Evolutionary conservation across 352 stramenopile genomes (phyloP).

Genomic region (Globisporangium ultimum): DNA sequence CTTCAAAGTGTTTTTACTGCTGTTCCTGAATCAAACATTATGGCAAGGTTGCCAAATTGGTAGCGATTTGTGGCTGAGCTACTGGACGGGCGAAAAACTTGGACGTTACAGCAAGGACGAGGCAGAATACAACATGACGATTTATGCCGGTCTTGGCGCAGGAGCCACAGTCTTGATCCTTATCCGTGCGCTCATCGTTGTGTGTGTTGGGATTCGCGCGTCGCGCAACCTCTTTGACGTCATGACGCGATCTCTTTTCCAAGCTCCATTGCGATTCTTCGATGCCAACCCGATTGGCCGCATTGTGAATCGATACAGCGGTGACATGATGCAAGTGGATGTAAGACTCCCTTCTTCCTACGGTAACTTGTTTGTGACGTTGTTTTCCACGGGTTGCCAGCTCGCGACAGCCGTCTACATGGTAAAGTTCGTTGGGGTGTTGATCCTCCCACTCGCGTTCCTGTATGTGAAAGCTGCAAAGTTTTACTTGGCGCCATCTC

Average conservation of each 20-base stretch:
- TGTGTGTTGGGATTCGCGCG: conserved; percentile 18
- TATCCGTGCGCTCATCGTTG: conserved; percentile 18
- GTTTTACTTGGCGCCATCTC: too few relatives aligned
- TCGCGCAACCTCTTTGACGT: conserved; percentile 64
- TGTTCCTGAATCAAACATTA: conserved; percentile 3
- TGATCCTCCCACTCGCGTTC: conserved; percentile 60
- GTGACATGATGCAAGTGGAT: conserved; percentile 86
- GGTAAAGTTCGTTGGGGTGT: conserved; percentile 57
- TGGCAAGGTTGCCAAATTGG: conserved; percentile 20
- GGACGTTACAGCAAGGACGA: neutral
- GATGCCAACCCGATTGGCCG: conserved; percentile 82
- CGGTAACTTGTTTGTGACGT: conserved; percentile 33
- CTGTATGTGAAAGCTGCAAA: too few relatives aligned
- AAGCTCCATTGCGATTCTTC: conserved; percentile 85
- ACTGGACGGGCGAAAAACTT: conserved; percentile 13
- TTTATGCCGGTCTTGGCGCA: conserved; percentile 21
- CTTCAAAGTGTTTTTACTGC: conserved; percentile 12
- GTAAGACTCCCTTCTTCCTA: conserved; percentile 31
- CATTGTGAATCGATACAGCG: conserved; percentile 85
- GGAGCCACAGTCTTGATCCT: conserved; percentile 25
- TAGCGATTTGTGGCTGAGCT: conserved; percentile 24
- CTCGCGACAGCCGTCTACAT: conserved; percentile 59
- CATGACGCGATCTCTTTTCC: conserved; percentile 69
- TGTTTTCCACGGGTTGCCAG: conserved; percentile 51
- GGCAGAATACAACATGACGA: conserved; percentile 14